Evolutionary conservation across 306 rosid species (phyloP).

Genomic region (Pterocarpus santalinus): DNA sequence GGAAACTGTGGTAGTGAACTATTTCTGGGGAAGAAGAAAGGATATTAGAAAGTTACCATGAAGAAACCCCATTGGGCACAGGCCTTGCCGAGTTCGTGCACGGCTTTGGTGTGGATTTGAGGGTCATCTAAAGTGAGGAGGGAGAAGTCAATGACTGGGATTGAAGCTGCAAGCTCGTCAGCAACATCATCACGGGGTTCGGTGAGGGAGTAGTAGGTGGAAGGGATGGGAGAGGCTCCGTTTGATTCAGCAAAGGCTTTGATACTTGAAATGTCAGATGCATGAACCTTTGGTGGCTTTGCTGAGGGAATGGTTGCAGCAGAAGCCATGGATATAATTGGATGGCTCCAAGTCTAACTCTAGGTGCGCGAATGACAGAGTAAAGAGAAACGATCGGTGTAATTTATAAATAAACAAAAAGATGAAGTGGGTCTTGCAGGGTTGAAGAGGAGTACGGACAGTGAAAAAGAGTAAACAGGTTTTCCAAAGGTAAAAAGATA

Average conservation of each 20-base stretch:
- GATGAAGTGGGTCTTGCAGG: no score
- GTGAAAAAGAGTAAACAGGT: no score
- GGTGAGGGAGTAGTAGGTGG: conserved; percentile 47
- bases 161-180: conserved; percentile 48
- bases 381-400: no score
- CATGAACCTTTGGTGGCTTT: conserved; percentile 23
- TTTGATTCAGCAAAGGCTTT: conserved; percentile 56
- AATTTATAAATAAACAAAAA: no score
- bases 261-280: conserved; percentile 50
- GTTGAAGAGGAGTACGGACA: no score
- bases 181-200: conserved; percentile 47
- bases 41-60: conserved; percentile 38
- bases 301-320: neutral
- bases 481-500: no score
- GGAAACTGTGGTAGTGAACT: no score
- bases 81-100: conserved; percentile 52
- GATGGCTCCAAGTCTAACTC: neutral
- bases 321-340: conserved; percentile 43
- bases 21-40: neutral
- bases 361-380: no score
- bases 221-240: conserved; percentile 44
- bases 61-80: conserved; percentile 67
- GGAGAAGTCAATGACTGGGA: conserved; percentile 62
- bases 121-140: conserved; percentile 53
- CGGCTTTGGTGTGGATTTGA: conserved; percentile 38